Conservation (phyloP, 768 basidiomycete species). For the Hydnomerulius pinastri region DNA sequence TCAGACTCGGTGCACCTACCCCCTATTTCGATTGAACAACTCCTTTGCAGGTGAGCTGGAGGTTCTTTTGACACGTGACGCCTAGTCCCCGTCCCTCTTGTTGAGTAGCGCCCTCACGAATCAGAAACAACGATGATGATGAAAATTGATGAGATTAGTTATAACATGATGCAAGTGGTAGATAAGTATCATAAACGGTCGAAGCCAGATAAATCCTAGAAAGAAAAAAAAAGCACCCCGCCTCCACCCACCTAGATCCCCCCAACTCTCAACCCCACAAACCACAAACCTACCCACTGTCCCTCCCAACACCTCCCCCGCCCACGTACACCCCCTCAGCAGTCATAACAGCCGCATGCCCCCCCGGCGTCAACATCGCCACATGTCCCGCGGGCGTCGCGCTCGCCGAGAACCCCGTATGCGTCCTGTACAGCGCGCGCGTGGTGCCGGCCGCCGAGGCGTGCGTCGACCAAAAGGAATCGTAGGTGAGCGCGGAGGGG, state of each 20-base stretch:
- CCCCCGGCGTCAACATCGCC: slow-evolving; percentile 34
- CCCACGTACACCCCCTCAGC: slow-evolving; percentile 34
- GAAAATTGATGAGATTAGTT: not conserved
- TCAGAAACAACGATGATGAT: not conserved
- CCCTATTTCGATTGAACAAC: not conserved
- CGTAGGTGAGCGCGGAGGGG: slow-evolving; percentile 54
- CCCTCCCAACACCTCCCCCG: slow-evolving; percentile 14
- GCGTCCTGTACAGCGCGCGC: slow-evolving; percentile 31
- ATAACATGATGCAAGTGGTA: not conserved
- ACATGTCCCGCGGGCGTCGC: slow-evolving; percentile 27
- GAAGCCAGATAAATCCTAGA: too few species aligned
- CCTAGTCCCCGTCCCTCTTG: too few species aligned
- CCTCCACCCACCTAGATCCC: too few species aligned
- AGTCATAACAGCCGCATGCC: slow-evolving; percentile 32
- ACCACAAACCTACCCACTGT: too few species aligned
- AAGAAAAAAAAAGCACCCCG: too few species aligned
- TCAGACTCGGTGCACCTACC: not conserved
- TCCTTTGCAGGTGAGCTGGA: too few species aligned
- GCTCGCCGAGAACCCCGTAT: slow-evolving; percentile 29
- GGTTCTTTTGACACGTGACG: not conserved
- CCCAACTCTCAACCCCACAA: too few species aligned
- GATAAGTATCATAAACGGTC: not conserved
- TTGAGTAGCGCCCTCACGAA: too few species aligned
- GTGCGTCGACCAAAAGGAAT: slow-evolving; percentile 65
- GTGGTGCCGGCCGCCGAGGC: slow-evolving; percentile 31